Base-by-base conservation (phyloP, 148 eudicot genomes). In the Polygonum maritimum region DNA sequence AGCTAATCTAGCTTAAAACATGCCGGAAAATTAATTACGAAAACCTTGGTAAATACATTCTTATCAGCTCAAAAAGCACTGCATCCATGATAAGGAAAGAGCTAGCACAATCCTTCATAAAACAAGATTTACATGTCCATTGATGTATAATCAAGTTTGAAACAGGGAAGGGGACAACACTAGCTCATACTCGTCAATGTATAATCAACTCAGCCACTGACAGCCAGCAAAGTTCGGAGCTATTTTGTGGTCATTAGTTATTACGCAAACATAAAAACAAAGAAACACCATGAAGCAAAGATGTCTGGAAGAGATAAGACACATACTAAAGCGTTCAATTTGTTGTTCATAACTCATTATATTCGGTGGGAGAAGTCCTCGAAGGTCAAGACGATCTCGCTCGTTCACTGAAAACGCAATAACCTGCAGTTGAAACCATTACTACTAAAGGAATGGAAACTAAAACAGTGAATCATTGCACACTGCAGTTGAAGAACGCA, bases 321-420 rank as follows among this genome's bases (percentile, higher is more conserved):
- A 65, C 92, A 88, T 82, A 95, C 98, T 90, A 81, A 95, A 95
- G 74, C 98, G 94, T 48, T 86, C 89, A 82, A 90, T 90, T 80
- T 95, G 98, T 65, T 92, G 97, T 71, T 90, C 97, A 26, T 85
- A 74, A 72, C 83, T 77, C 91, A 90, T 90, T 78, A 95, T 92
- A 87, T 90, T 95, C 40, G 98, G 97, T 74, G 98, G 98, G 78
- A 95, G 90, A 81, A 95, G 92, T 51, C 98, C 98, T 7, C 98
- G 94, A 83, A 95, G 94, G 79, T 95, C 92, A 79, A 95, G 98
- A 77, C 98, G 94, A 81, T 95, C 96, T 72, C 98, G 89, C 78
- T 95, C 98, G 3, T 97, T 95, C 90, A 92, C 87, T 57, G 98
- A 89, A 82, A 95, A 95, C 78, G 98, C 92, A 33, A 97, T 95